A percentile compares a stretch with the other conserved stretches of the same genome.
phyloP scores from a whole-genome alignment of 768 basidiomycete species.

The Lanmaoa pseudosensibilis region DNA sequence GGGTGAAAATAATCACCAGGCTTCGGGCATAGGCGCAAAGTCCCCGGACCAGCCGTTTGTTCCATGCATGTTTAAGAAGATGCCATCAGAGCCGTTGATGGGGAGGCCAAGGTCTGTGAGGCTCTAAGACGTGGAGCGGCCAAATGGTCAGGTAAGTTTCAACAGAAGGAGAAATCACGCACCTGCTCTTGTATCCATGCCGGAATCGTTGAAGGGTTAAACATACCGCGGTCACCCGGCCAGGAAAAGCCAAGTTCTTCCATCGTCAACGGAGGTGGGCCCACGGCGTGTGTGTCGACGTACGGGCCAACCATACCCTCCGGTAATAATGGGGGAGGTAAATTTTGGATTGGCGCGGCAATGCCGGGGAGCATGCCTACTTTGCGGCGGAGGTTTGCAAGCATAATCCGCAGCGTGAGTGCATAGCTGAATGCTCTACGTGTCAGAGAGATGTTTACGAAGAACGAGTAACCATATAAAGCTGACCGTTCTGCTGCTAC shows the following conservation, averaged over 20 bases:
- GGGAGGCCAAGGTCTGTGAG: slow-evolving; percentile 88
- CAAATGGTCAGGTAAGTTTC: not conserved
- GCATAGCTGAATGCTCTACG: slow-evolving; percentile 61
- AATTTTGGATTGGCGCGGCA: slow-evolving; percentile 46
- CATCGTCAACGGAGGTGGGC: slow-evolving; percentile 70
- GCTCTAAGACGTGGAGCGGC: slow-evolving; percentile 49
- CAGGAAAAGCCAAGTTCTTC: slow-evolving; percentile 82
- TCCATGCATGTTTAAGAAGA: slow-evolving; percentile 76
- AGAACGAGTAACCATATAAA: not conserved
- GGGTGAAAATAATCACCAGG: slow-evolving; percentile 57
- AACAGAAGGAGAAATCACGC: slow-evolving; percentile 25
- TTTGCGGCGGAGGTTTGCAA: slow-evolving; percentile 88
- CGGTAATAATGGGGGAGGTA: slow-evolving; percentile 54
- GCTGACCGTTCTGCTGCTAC: slow-evolving; percentile 86
- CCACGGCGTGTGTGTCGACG: slow-evolving; percentile 49
- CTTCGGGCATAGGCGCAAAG: slow-evolving; percentile 76
- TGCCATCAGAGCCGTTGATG: slow-evolving; percentile 87
- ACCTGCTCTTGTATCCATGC: slow-evolving; percentile 91
- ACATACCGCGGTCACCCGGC: slow-evolving; percentile 61
- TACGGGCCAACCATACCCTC: slow-evolving; percentile 61
- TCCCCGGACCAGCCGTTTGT: slow-evolving; percentile 76
- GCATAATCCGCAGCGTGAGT: slow-evolving; percentile 88
- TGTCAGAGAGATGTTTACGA: slow-evolving; percentile 11
- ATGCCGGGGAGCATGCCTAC: slow-evolving; percentile 62
- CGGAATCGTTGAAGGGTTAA: slow-evolving; percentile 83